Conservation (phyloP, 2,329 filamentous ascomycete species). For the Arthrinium puccinioides region DNA sequence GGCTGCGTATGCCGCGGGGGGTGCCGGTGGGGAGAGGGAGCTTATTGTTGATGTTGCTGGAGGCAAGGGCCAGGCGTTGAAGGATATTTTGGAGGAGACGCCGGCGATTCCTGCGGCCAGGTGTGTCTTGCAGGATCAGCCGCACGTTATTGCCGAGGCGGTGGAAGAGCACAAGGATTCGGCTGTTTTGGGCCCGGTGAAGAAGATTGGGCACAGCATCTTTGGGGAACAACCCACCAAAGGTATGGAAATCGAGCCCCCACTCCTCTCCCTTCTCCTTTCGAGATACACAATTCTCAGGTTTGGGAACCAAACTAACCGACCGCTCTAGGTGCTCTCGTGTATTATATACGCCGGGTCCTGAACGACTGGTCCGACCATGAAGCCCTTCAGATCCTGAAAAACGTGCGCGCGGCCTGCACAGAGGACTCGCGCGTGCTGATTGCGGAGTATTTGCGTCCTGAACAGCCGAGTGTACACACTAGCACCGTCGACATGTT, state of each 20-base stretch:
- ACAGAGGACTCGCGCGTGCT: slow-evolving; percentile 1
- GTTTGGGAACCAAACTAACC: background rate
- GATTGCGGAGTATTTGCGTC: background rate
- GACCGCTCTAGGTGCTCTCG: background rate
- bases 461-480: background rate
- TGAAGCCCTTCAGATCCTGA: background rate
- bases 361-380: slow-evolving; percentile 3
- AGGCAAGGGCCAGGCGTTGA: background rate
- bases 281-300: background rate
- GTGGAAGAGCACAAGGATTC: background rate
- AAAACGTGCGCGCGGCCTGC: background rate
- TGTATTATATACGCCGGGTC: slow-evolving; percentile 1
- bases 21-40: background rate
- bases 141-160: background rate
- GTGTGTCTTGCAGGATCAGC: slow-evolving; percentile 1
- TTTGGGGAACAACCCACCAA: slow-evolving; percentile 1
- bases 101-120: slow-evolving; percentile 1
- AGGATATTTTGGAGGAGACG: slow-evolving; percentile 1
- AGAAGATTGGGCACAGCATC: background rate
- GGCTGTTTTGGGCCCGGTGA: background rate
- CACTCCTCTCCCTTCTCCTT: background rate
- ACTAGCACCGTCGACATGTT: slow-evolving; percentile 2
- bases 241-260: background rate
- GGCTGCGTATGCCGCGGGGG: background rate
- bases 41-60: slow-evolving; percentile 1